These are phyloP conservation scores for Phytophthora cactorum DNA, from an alignment of 352 stramenopile species.

Conservation along the genomic window DNA sequence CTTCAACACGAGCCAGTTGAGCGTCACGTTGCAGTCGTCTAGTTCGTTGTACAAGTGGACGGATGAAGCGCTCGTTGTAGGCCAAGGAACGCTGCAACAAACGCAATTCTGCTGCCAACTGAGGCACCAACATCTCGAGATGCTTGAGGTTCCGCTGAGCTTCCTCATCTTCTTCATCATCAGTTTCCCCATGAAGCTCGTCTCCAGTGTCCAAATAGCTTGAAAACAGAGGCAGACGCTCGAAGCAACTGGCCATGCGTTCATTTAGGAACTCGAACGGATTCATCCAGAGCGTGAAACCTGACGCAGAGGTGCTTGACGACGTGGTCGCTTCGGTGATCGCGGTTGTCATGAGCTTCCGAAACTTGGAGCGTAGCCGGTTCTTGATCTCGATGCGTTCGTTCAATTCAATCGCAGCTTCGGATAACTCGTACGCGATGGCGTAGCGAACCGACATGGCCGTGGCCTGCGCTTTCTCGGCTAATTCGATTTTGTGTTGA, in stretches of 20 bases:
- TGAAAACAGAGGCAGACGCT: slow-evolving; percentile 47
- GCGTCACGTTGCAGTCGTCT: slow-evolving; percentile 44
- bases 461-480: slow-evolving; percentile 61
- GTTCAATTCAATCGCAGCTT: slow-evolving; percentile 67
- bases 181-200: slow-evolving; percentile 29
- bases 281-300: slow-evolving; percentile 37
- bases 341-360: slow-evolving; percentile 45
- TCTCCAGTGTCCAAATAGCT: slow-evolving; percentile 30
- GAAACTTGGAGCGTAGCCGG: slow-evolving; percentile 53
- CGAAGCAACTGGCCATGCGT: slow-evolving; percentile 66
- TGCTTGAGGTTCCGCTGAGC: slow-evolving; percentile 55
- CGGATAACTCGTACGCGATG: slow-evolving; percentile 67
- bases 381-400: slow-evolving; percentile 57
- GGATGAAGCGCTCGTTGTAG: slow-evolving; percentile 50
- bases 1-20: slow-evolving; percentile 67
- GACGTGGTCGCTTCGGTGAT: slow-evolving; percentile 57
- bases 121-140: slow-evolving; percentile 72
- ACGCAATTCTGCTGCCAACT: slow-evolving; percentile 53
- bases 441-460: slow-evolving; percentile 58
- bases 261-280: slow-evolving; percentile 71
- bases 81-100: slow-evolving; percentile 55
- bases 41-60: slow-evolving; percentile 43
- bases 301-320: slow-evolving; percentile 35
- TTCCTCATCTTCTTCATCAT: slow-evolving; percentile 60
- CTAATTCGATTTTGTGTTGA: slow-evolving; percentile 79